Base-by-base conservation (phyloP, 164 flowering plant species). In the Tetrastigma voinierianum region DNA sequence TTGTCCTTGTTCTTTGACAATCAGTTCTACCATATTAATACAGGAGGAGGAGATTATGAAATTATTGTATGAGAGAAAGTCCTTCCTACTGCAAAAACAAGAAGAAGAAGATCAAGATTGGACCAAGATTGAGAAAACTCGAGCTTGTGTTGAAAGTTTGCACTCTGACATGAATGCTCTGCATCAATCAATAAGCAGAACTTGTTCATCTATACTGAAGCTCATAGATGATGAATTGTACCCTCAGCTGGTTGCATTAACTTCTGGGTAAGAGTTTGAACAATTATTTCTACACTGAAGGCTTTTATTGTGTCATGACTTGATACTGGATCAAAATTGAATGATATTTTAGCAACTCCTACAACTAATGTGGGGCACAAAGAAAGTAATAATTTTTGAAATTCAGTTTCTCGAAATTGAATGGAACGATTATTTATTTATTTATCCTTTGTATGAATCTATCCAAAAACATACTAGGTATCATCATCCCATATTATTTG, bases 21-120 rank as follows among this genome's bases (percentile, higher is more conserved):
- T 23, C 23, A 32, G 11, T 21, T 17, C 16, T 62, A 12, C 66
- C 16, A 19, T 56, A 18, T 44, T 70, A 12, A 12, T 62, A 72
- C 71, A 92, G 96, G 89, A 87, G 68, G 95, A 90, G 78, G 95
- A 81, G 66, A 78, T 62, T 20, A 60, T 83, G 49, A 90, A 84
- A 72, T 25, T 81, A 51, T 90, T 89, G 82, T 74, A 70, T 63
- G 85, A 86, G 61, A 84, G 75, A 78, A 90, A 87, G 75, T 78
- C 78, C 20, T 58, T 60, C 25, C 66, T 87, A 56, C 74, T 93
- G 62, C 84, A 79, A 67, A 90, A 81, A 75, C 93, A 75, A 70
- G 84, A 82, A 67, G 79, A 77, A 32, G 90, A 86, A 66, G 78
- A 82, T 66, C 78, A 79, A 24, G 95, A 93, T 45, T 71, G 70